These are phyloP conservation scores for Bipolaris victoriae DNA, from an alignment of 2,329 filamentous ascomycete genomes.

Conservation along the genomic window DNA sequence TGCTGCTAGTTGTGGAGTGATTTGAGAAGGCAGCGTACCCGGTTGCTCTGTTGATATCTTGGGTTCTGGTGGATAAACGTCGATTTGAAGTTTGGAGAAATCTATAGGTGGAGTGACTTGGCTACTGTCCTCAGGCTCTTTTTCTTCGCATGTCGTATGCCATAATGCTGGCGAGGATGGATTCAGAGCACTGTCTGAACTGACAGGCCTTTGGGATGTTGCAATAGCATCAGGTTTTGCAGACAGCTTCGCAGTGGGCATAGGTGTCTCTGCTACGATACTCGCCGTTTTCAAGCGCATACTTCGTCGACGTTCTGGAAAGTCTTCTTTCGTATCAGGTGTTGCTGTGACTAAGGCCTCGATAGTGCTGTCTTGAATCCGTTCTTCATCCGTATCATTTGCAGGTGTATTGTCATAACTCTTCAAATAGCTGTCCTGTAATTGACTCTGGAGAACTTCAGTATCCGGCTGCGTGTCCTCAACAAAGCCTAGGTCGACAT, in stretches of 20 bases:
- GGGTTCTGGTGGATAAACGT: slow-evolving; percentile 36
- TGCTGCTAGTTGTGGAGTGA: slow-evolving; percentile 32
- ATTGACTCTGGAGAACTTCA: slow-evolving; percentile 51
- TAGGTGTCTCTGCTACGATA: not conserved
- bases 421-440: slow-evolving; percentile 35
- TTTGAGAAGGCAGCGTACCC: slow-evolving; percentile 33
- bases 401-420: slow-evolving; percentile 26
- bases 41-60: slow-evolving; percentile 28
- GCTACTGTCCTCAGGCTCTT: not conserved
- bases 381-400: not conserved
- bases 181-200: not conserved
- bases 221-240: not conserved
- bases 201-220: not conserved
- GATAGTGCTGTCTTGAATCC: not conserved
- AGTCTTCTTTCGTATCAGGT: not conserved
- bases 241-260: not conserved
- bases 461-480: slow-evolving; percentile 54
- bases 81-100: slow-evolving; percentile 30
- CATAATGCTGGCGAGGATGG: not conserved
- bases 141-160: not conserved
- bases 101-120: slow-evolving; percentile 10
- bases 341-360: not conserved
- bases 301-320: not conserved
- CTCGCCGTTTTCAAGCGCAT: not conserved
- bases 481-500: slow-evolving; percentile 37